phyloP scores from a whole-genome alignment of 768 basidiomycete species.

The Leccinum longicurvipes region DNA sequence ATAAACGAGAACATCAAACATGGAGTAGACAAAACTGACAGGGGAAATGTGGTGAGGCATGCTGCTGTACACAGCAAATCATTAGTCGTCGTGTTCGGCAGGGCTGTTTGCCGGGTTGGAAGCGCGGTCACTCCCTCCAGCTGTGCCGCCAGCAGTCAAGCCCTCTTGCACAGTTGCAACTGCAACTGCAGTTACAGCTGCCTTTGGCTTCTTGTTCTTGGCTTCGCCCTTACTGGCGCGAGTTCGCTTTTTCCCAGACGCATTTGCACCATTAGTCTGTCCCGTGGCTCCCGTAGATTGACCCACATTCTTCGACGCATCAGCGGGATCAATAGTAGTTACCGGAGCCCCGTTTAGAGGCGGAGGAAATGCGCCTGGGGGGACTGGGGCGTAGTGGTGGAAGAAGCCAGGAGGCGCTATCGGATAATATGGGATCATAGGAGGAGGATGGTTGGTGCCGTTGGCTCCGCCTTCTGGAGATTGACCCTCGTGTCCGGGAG shows the following conservation, averaged over 20 bases:
- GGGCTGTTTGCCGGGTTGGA: constrained; percentile 27
- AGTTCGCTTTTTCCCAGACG: constrained; percentile 28
- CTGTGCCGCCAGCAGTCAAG: constrained; percentile 24
- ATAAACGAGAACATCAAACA: constrained; percentile 12
- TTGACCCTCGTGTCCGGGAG: constrained; percentile 37
- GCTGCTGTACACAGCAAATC: constrained; percentile 1
- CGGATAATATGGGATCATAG: constrained; percentile 36
- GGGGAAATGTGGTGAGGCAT: neutral
- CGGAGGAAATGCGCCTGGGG: constrained; percentile 32
- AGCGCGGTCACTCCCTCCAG: constrained; percentile 25
- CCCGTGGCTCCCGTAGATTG: constrained; percentile 16
- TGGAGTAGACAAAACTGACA: constrained; percentile 2
- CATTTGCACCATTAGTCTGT: constrained; percentile 15
- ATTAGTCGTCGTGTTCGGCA: constrained; percentile 24
- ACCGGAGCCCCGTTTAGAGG: constrained; percentile 25
- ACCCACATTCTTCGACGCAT: constrained; percentile 24
- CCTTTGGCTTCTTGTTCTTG: constrained; percentile 35
- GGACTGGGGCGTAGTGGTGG: constrained; percentile 31
- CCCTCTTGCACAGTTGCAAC: constrained; percentile 8
- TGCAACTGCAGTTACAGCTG: neutral
- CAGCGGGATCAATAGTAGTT: constrained; percentile 25
- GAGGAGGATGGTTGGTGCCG: constrained; percentile 27
- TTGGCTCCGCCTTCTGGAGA: constrained; percentile 32
- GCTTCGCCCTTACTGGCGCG: constrained; percentile 29
- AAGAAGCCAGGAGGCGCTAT: constrained; percentile 41